A percentile compares a stretch with the other conserved stretches of the same genome.
Conservation (phyloP, 1,284 basidiomycete species). For the Irpex lacteus region DNA sequence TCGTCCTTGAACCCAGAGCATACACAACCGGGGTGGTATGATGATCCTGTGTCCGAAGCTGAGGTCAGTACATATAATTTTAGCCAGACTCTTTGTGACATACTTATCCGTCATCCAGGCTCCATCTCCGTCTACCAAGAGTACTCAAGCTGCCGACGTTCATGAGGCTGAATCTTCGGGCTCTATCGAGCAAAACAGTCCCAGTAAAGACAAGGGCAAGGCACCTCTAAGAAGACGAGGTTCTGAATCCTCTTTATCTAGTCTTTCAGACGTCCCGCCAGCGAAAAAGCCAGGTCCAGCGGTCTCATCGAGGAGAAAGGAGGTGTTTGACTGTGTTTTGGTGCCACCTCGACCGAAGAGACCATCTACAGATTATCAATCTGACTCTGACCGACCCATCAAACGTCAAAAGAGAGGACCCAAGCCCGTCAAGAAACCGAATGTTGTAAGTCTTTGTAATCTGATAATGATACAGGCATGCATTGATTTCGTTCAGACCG, state of each 20-base stretch:
- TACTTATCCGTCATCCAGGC: not conserved
- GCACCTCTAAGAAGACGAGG: not conserved
- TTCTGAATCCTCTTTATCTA: not conserved
- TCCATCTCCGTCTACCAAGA: too few relatives aligned
- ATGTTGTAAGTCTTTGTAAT: too few relatives aligned
- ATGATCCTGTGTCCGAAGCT: not conserved
- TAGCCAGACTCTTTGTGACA: not conserved
- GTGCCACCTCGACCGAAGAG: not conserved
- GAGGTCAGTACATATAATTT: not conserved
- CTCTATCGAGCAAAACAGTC: not conserved
- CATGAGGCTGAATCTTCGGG: not conserved
- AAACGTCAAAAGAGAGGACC: not conserved
- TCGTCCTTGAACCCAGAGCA: constrained; percentile 20
- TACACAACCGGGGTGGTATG: constrained; percentile 9
- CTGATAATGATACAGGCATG: not conserved
- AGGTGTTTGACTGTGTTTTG: not conserved
- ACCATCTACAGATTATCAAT: not conserved
- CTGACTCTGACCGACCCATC: not conserved
- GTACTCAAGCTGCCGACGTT: not conserved
- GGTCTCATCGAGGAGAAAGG: not conserved
- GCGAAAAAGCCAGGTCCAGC: not conserved
- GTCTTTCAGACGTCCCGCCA: not conserved
- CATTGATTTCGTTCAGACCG: not conserved
- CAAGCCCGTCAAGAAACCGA: not conserved
- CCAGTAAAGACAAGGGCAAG: not conserved